phyloP scores from a whole-genome alignment of 176 grass and related monocot genomes.

The Oryza punctata region DNA sequence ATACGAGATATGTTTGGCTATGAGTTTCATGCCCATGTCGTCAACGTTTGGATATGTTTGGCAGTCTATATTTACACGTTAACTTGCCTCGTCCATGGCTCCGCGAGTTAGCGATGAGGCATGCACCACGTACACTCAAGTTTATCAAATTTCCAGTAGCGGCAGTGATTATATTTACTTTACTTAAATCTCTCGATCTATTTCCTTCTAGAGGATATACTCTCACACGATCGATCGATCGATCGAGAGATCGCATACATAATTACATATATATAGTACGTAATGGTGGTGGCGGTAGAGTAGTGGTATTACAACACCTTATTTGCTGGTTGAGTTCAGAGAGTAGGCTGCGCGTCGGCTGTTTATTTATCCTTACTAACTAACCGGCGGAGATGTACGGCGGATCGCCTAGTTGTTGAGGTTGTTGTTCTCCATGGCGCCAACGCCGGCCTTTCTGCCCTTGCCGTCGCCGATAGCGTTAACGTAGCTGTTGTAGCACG shows the following conservation, averaged over 20 bases:
- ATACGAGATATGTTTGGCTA: too few species aligned
- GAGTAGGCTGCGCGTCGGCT: too few species aligned
- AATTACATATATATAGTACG: too few species aligned
- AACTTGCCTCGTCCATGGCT: too few species aligned
- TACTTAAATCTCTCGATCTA: not conserved
- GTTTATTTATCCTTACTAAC: not conserved
- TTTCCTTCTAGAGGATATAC: not conserved
- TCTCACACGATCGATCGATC: too few species aligned
- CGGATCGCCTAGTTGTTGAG: not conserved
- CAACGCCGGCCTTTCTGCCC: constrained; percentile 1
- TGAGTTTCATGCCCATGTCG: too few species aligned
- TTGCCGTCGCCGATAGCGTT: not conserved
- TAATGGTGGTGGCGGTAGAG: not conserved
- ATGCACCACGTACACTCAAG: too few species aligned
- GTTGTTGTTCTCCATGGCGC: not conserved
- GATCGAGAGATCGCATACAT: not conserved
- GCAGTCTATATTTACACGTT: too few species aligned
- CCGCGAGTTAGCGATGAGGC: too few species aligned
- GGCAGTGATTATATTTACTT: not conserved
- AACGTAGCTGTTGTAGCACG: not conserved
- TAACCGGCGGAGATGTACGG: not conserved
- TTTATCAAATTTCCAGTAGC: not conserved
- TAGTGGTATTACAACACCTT: too few species aligned
- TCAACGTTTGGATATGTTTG: too few species aligned
- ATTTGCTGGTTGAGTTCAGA: too few species aligned